Percentiles rank a stretch among this genome's conserved stretches.
phyloP scores from a whole-genome alignment of 2,329 filamentous ascomycete genomes.

The Cladobotryum mycophilum region DNA sequence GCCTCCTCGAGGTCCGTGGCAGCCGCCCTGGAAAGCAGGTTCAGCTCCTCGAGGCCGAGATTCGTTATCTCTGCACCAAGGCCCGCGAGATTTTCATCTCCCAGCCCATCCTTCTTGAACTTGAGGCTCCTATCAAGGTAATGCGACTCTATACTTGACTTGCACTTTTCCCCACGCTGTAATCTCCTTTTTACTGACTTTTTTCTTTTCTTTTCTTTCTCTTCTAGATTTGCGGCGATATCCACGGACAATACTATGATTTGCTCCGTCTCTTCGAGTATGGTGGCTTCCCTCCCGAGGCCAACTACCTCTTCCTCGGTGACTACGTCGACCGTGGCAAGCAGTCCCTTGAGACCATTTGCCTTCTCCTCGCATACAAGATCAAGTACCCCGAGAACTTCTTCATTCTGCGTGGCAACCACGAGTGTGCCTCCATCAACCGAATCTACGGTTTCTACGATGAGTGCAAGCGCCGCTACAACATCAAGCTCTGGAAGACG shows the following conservation, averaged over 20 bases:
- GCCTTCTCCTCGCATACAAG: constrained; percentile 94
- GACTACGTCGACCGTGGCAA: constrained; percentile 99
- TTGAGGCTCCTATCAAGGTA: constrained; percentile 99
- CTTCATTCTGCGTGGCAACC: constrained; percentile 96
- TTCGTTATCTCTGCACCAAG: constrained; percentile 96
- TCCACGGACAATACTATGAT: constrained; percentile 99
- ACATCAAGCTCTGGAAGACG: constrained; percentile 99
- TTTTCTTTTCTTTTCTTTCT: background rate
- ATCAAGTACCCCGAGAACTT: constrained; percentile 99
- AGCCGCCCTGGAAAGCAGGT: constrained; percentile 98
- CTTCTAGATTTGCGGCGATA: constrained; percentile 91
- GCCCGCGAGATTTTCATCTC: constrained; percentile 99
- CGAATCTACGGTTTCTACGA: constrained; percentile 99
- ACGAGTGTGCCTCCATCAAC: constrained; percentile 98
- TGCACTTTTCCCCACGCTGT: too few species aligned
- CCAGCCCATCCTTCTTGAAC: constrained; percentile 93
- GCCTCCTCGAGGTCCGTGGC: constrained; percentile 93
- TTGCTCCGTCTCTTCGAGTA: constrained; percentile 96
- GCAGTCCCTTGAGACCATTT: constrained; percentile 98
- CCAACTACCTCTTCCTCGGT: constrained; percentile 98
- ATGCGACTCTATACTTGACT: constrained; percentile 28
- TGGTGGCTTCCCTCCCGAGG: constrained; percentile 94
- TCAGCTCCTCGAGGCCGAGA: constrained; percentile 92
- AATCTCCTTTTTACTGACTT: constrained; percentile 6
- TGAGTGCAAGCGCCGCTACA: constrained; percentile 98